Evolutionary conservation across 73 alveolate genomes (phyloP), one percentile per base, ranked within the genome.

Genomic region (Paramecium primaurelia): DNA sequence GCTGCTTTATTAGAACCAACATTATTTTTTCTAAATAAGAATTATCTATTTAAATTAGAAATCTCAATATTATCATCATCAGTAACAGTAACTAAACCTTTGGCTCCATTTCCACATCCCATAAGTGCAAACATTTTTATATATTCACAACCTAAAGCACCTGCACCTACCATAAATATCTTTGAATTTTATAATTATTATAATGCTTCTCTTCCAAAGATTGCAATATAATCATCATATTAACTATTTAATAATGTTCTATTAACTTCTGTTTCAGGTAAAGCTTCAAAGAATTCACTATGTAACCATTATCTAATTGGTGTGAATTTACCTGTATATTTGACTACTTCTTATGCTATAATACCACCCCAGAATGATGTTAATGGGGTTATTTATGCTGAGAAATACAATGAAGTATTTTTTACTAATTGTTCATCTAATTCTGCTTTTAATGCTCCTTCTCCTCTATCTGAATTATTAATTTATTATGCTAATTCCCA

Each of bases 341-440:
- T 99, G 36, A 99, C 99, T 12, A 98, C 96, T 96, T 99, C 99
- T 92, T 98, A 98, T 22, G 99, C 97, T 8, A 98, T 96, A 86
- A 99, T 93, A 6, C 99, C 99, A 37, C 99, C 99, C 92, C 98
- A 98, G 97, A 98, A 98, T 32, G 99, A 97, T 2, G 99, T 95
- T 87, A 97, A 94, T 49, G 99, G 99, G n/a, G 99, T 93, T 59
- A 98, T 93, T 93, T 95, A 91, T 2, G 98, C 94, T 37, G 94
- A 42, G 6, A 99, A 97, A 93, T 93, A 97, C 69, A 89, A 86
- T 4, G 98, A 95, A 49, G 96, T 95, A 51, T 95, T 93, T 88
- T 86, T 93, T 22, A 97, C 95, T n/a, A 98, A 95, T 45, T 94
- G 80, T 86, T 96, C 99, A 40, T 98, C 99, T 22, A 96, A 75